Evolutionary conservation across 2,329 filamentous ascomycete genomes (phyloP).

Genomic region (Aureobasidium melanogenum): DNA sequence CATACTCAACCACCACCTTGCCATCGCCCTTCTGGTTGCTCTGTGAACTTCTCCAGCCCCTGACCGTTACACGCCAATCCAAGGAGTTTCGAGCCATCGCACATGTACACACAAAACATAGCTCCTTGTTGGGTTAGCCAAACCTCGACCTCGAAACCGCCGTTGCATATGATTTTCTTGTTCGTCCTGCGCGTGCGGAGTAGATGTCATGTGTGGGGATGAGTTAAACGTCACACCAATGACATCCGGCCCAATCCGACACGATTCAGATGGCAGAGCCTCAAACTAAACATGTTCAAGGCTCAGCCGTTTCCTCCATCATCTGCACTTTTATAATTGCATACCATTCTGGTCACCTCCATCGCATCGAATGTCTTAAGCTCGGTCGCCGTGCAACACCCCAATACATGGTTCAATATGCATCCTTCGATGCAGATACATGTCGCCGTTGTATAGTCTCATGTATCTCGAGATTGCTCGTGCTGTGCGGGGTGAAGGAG

Average conservation of each 20-base stretch:
- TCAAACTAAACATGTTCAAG: not conserved
- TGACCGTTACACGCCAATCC: not conserved
- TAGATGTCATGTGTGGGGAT: not conserved
- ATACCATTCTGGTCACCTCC: not conserved
- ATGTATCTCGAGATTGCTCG: not conserved
- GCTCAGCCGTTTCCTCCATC: not conserved
- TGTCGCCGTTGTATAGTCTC: not conserved
- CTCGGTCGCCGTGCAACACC: not conserved
- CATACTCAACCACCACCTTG: constrained; percentile 2
- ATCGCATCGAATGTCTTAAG: not conserved
- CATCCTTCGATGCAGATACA: not conserved
- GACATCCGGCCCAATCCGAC: not conserved
- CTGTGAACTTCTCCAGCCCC: not conserved
- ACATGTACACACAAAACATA: constrained; percentile 1
- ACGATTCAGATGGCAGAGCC: not conserved
- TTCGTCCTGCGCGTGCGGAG: not conserved
- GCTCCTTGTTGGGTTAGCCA: not conserved
- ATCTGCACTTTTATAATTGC: not conserved
- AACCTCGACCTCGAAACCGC: not conserved
- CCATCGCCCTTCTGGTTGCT: not conserved
- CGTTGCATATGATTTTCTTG: not conserved
- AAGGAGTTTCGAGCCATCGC: not conserved
- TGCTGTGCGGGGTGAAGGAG: not conserved
- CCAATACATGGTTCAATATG: not conserved
- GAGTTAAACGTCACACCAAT: not conserved